Evolutionary conservation across 2,329 filamentous ascomycete species (phyloP).

Genomic region (Helotiales sp.): DNA sequence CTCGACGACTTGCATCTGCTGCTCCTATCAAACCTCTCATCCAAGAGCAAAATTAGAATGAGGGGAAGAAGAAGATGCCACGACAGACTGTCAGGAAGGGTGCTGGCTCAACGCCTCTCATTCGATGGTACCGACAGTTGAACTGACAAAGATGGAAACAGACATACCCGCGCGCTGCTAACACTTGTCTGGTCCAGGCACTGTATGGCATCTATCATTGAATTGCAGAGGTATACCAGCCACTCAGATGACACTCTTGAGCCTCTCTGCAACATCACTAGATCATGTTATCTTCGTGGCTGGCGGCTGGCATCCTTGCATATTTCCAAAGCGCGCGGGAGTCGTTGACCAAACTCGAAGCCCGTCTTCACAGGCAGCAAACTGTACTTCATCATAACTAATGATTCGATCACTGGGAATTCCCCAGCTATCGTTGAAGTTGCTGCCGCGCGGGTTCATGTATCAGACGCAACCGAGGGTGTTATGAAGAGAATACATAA

Average conservation of each 20-base stretch:
- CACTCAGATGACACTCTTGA: conserved; percentile 36
- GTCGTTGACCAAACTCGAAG: conserved; percentile 14
- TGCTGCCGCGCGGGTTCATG: conserved; percentile 35
- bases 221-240: conserved; percentile 26
- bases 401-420: conserved; percentile 31
- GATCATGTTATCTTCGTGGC: conserved; percentile 26
- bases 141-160: not conserved
- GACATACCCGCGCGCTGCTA: conserved; percentile 34
- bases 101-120: conserved; percentile 9
- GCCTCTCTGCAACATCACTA: conserved; percentile 34
- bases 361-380: conserved; percentile 20
- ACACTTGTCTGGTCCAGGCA: conserved; percentile 13
- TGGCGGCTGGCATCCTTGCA: conserved; percentile 32
- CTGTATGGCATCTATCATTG: conserved; percentile 25
- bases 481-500: conserved; percentile 33
- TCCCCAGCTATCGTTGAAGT: conserved; percentile 16
- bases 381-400: conserved; percentile 21
- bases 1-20: not conserved
- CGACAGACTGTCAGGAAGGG: conserved; percentile 16
- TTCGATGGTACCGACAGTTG: conserved; percentile 21
- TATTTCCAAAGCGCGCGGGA: conserved; percentile 36
- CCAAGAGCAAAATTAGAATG: not conserved
- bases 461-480: conserved; percentile 28
- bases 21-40: not conserved
- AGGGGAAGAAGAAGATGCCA: conserved; percentile 20